These are phyloP conservation scores for Chaetomium sp. DNA, from an alignment of 2,329 filamentous ascomycete species.

Conservation along the genomic window DNA sequence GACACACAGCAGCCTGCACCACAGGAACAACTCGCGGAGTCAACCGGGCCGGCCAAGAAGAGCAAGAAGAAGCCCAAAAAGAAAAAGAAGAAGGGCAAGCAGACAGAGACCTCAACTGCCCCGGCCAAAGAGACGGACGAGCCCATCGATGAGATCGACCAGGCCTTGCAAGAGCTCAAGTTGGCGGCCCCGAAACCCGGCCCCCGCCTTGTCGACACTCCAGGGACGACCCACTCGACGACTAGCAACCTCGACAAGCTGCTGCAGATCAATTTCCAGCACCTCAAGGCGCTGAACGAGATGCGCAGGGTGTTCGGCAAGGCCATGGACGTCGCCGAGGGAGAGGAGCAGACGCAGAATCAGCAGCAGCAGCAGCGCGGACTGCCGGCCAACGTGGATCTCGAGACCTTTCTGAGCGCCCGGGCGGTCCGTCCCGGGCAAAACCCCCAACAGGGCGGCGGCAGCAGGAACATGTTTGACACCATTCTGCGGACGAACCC, in stretches of 20 bases:
- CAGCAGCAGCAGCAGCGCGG: conserved; percentile 30
- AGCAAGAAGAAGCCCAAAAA: conserved; percentile 33
- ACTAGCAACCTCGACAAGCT: conserved; percentile 25
- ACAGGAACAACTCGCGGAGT: conserved; percentile 1
- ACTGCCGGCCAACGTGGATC: conserved; percentile 47
- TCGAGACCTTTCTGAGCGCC: conserved; percentile 46
- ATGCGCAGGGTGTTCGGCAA: conserved; percentile 63
- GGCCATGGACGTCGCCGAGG: conserved; percentile 48
- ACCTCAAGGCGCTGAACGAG: conserved; percentile 82
- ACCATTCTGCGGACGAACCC: conserved; percentile 70
- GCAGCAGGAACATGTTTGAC: conserved; percentile 61
- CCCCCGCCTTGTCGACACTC: conserved; percentile 5
- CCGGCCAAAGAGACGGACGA: conserved; percentile 17
- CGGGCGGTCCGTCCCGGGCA: conserved; percentile 17
- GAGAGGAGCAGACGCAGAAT: conserved; percentile 41
- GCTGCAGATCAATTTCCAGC: conserved; percentile 52
- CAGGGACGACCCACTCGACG: conserved; percentile 2
- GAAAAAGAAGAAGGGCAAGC: conserved; percentile 33
- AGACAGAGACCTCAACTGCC: conserved; percentile 30
- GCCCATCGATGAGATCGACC: conserved; percentile 50
- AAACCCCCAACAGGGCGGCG: conserved; percentile 39
- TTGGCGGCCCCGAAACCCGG: conserved; percentile 25
- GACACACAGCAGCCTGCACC: conserved; percentile 6
- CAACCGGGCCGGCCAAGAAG: conserved; percentile 31
- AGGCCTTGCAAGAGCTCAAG: conserved; percentile 45